phyloP scores from a whole-genome alignment of 257 asterid species.

The Euphrasia confusa region DNA sequence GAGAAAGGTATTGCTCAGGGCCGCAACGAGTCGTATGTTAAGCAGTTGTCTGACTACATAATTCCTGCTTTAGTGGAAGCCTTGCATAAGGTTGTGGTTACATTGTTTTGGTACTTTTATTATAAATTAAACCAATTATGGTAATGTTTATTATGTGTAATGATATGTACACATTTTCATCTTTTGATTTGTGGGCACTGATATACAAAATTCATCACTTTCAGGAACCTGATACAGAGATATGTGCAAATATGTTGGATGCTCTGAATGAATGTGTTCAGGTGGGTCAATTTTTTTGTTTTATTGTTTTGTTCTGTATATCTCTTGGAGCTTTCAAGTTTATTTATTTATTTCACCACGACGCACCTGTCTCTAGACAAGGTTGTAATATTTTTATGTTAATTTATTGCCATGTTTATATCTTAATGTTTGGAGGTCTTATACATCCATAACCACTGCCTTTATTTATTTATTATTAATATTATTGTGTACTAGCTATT shows the following conservation, averaged over 20 bases:
- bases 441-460: neutral
- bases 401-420: conserved; percentile 13
- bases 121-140: conserved; percentile 14
- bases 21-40: conserved; percentile 72
- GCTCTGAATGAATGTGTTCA: conserved; percentile 85
- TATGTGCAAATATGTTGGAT: conserved; percentile 82
- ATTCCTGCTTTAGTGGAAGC: conserved; percentile 84
- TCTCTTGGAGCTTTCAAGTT: neutral
- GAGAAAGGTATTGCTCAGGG: conserved; percentile 93
- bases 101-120: neutral
- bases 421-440: neutral
- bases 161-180: conserved; percentile 24
- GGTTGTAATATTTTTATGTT: neutral
- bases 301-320: neutral
- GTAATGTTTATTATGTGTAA: neutral
- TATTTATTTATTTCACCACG: conserved; percentile 9
- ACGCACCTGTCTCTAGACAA: conserved; percentile 9
- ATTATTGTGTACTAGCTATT: neutral
- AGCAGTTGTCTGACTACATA: conserved; percentile 70
- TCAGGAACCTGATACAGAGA: conserved; percentile 98
- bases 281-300: conserved; percentile 37
- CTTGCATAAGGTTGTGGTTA: conserved; percentile 60
- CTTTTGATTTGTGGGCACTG: conserved; percentile 18
- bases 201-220: conserved; percentile 24
- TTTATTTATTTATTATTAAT: neutral